These are phyloP conservation scores for Hyparrhenia diplandra DNA, from an alignment of 176 grass and related monocot genomes.

Conservation along the genomic window DNA sequence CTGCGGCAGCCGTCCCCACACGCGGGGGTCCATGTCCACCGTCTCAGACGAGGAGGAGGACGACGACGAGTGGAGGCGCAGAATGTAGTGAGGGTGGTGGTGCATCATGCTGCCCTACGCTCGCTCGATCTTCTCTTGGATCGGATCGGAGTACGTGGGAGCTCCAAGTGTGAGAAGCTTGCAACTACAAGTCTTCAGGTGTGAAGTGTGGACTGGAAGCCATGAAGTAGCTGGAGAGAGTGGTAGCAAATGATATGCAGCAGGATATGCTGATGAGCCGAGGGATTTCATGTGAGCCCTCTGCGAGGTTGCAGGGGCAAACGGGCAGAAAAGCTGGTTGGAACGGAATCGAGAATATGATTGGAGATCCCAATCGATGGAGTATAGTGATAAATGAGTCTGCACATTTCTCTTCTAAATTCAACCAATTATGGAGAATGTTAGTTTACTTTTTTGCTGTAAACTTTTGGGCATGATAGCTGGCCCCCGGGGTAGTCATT, in stretches of 20 bases:
- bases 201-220: constrained; percentile 12
- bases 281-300: constrained; percentile 10
- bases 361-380: constrained; percentile 1
- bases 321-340: not conserved
- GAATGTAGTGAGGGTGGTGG: constrained; percentile 8
- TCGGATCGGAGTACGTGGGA: not conserved
- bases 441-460: not conserved
- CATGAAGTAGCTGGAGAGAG: not conserved
- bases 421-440: not conserved
- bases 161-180: not conserved
- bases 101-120: constrained; percentile 28
- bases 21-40: constrained; percentile 62
- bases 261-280: not conserved
- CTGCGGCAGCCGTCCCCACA: constrained; percentile 77
- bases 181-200: not conserved
- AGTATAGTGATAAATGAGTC: not conserved
- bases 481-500: too few relatives aligned
- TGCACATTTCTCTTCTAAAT: not conserved
- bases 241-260: constrained; percentile 5
- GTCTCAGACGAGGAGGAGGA: not conserved
- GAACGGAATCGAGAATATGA: constrained; percentile 9
- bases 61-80: not conserved
- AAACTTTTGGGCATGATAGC: not conserved
- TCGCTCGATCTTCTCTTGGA: not conserved
- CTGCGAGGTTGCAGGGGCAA: not conserved